Conservation (phyloP, 441 rosid genomes). For the Bruguiera hainesii region DNA sequence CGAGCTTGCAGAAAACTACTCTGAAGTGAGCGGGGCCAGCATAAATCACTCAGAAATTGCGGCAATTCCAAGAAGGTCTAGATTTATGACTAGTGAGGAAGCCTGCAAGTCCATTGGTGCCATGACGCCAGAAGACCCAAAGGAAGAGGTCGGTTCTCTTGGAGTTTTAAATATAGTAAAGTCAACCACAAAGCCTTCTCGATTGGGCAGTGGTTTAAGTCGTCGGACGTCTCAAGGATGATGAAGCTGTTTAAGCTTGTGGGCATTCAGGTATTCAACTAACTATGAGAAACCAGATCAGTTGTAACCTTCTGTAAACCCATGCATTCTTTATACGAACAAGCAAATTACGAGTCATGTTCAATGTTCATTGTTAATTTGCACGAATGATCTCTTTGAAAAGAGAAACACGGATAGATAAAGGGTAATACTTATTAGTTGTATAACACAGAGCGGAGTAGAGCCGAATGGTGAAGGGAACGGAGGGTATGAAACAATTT, state of each 20-base stretch:
- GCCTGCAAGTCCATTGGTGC: conserved; percentile 21
- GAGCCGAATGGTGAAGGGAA: no score
- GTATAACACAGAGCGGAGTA: no score
- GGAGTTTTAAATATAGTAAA: conserved; percentile 34
- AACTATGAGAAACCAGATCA: neutral
- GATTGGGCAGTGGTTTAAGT: conserved; percentile 11
- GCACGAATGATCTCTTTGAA: neutral
- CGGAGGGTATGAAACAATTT: no score
- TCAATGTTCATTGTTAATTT: neutral
- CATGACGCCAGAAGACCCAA: conserved; percentile 12
- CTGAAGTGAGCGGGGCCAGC: conserved; percentile 33
- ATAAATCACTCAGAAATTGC: conserved; percentile 30
- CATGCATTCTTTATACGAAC: conserved; percentile 2
- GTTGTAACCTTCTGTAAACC: neutral
- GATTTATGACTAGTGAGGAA: conserved; percentile 20
- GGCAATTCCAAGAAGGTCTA: conserved; percentile 25
- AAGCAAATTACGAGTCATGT: neutral
- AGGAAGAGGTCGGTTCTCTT: conserved; percentile 12
- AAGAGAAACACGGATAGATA: no score
- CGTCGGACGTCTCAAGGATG: conserved; percentile 13
- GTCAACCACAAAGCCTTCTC: conserved; percentile 28
- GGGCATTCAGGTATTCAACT: neutral
- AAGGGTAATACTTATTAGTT: no score
- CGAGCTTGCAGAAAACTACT: conserved; percentile 26
- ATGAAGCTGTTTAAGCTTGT: conserved; percentile 16